phyloP scores from a whole-genome alignment of 2,329 filamentous ascomycete genomes.

The Trichoderma gracile region DNA sequence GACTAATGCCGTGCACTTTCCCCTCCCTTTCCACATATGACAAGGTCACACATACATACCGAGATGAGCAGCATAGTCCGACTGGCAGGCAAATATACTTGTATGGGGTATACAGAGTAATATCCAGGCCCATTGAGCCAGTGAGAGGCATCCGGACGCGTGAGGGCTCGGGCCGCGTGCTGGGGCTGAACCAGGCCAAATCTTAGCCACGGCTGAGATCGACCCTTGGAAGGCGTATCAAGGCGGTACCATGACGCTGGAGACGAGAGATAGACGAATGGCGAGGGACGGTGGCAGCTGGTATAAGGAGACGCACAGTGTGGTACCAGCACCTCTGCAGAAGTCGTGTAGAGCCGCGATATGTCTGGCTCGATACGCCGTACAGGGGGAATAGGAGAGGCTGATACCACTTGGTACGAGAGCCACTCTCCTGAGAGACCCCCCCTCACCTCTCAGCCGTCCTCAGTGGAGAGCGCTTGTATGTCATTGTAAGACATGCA shows the following conservation, averaged over 20 bases:
- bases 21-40: not conserved
- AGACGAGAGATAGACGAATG: slow-evolving; percentile 16
- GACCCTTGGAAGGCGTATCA: slow-evolving; percentile 9
- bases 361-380: slow-evolving; percentile 6
- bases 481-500: slow-evolving; percentile 15
- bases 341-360: slow-evolving; percentile 11
- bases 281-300: not conserved
- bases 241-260: not conserved
- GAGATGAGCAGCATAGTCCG: not conserved
- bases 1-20: not conserved
- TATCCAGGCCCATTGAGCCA: not conserved
- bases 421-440: not conserved
- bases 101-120: not conserved
- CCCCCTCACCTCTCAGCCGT: not conserved
- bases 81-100: not conserved
- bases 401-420: not conserved
- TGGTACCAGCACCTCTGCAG: not conserved
- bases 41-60: not conserved
- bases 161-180: slow-evolving; percentile 24
- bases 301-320: slow-evolving; percentile 3
- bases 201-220: slow-evolving; percentile 18
- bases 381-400: not conserved
- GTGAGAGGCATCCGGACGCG: not conserved
- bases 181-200: slow-evolving; percentile 7
- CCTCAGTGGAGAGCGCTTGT: slow-evolving; percentile 4